A percentile compares a stretch with the other conserved stretches of the same genome.
phyloP scores from a whole-genome alignment of 208 protist genomes.

The Acanthamoeba rhysodes region DNA sequence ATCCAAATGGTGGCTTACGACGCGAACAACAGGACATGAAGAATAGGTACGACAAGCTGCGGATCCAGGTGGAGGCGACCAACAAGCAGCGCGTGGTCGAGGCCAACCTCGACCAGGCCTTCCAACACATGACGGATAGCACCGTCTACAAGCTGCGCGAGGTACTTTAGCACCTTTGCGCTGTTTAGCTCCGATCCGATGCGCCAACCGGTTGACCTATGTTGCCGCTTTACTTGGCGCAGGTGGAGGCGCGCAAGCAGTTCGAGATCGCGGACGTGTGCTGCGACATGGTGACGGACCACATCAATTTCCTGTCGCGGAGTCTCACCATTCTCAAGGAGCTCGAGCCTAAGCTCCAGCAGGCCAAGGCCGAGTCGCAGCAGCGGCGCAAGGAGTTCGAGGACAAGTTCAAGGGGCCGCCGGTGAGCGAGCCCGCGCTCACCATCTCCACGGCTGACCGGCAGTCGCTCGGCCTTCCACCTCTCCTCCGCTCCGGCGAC shows the following conservation, averaged over 20 bases:
- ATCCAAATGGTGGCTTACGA: not conserved
- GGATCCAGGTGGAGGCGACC: conserved; percentile 70
- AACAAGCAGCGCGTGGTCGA: conserved; percentile 66
- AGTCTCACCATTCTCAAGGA: conserved; percentile 72
- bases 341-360: conserved; percentile 68
- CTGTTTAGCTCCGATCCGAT: not conserved
- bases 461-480: conserved; percentile 54
- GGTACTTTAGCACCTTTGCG: not conserved
- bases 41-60: conserved; percentile 61
- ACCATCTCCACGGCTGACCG: conserved; percentile 69
- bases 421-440: conserved; percentile 67
- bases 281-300: conserved; percentile 73
- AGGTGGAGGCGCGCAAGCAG: conserved; percentile 74
- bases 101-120: conserved; percentile 63
- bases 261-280: conserved; percentile 68
- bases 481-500: conserved; percentile 24
- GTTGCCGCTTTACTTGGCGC: not conserved
- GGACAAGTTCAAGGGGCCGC: conserved; percentile 46
- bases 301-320: conserved; percentile 70
- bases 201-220: not conserved
- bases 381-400: conserved; percentile 72
- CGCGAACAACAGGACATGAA: conserved; percentile 26
- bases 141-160: conserved; percentile 71
- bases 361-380: conserved; percentile 64
- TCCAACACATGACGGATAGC: conserved; percentile 65